phyloP scores from a whole-genome alignment of 1,284 basidiomycete species.

The Waitea zeae region DNA sequence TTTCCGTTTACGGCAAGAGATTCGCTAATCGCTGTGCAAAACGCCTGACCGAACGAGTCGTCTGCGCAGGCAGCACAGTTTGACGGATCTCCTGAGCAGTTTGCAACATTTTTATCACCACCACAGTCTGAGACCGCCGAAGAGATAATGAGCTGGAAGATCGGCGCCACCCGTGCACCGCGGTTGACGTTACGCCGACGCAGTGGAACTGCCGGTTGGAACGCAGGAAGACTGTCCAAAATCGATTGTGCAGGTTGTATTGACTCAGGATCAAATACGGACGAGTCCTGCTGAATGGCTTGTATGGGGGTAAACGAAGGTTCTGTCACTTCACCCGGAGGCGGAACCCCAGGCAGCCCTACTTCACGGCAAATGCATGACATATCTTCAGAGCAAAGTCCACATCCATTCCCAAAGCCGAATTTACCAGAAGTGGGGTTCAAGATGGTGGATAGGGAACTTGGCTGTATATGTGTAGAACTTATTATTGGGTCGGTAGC shows the following conservation, averaged over 20 bases:
- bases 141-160: constrained; percentile 31
- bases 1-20: constrained; percentile 24
- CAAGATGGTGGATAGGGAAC: no score
- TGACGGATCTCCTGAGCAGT: constrained; percentile 37
- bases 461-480: no score
- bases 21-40: constrained; percentile 60
- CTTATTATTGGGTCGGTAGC: no score
- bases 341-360: constrained; percentile 20
- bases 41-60: constrained; percentile 73
- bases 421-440: no score
- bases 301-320: neutral
- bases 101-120: constrained; percentile 7
- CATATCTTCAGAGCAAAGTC: constrained; percentile 53
- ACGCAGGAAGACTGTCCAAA: constrained; percentile 58
- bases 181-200: constrained; percentile 27
- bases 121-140: constrained; percentile 8
- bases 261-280: neutral
- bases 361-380: constrained; percentile 62
- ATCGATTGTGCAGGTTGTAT: constrained; percentile 25
- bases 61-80: constrained; percentile 70
- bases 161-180: constrained; percentile 21
- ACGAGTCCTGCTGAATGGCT: neutral
- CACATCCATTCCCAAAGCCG: constrained; percentile 27
- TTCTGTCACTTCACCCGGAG: constrained; percentile 10
- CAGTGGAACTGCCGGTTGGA: constrained; percentile 62